phyloP scores from a whole-genome alignment of 345 rosid genomes.

The Trapa incisa region DNA sequence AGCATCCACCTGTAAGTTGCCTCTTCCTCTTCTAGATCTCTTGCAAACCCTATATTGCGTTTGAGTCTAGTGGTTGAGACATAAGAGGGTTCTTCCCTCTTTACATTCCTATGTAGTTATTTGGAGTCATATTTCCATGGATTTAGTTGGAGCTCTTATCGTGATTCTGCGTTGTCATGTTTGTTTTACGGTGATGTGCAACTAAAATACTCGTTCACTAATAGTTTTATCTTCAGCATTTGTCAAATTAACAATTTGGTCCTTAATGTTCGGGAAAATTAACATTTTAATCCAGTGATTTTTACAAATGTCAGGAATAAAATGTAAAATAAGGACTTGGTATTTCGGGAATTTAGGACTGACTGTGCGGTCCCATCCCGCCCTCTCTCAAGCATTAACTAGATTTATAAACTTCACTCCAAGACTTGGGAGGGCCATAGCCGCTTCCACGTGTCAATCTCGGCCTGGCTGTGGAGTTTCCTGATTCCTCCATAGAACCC shows the following conservation, averaged over 20 bases:
- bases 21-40: background rate
- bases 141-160: background rate
- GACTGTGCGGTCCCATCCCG: no score
- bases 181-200: no score
- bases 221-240: no score
- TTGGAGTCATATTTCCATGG: background rate
- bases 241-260: no score
- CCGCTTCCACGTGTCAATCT: conserved; percentile 53
- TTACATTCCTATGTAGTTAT: background rate
- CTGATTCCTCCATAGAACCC: conserved; percentile 90
- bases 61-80: background rate
- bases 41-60: background rate
- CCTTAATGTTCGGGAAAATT: no score
- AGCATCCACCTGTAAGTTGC: background rate
- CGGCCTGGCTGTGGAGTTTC: conserved; percentile 39
- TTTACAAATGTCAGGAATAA: no score
- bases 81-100: no score
- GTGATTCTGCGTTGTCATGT: background rate
- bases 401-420: conserved; percentile 19
- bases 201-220: no score
- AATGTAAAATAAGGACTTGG: no score
- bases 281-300: no score
- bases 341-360: no score
- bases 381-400: no score
- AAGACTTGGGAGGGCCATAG: conserved; percentile 57